Percentiles rank a stretch among this genome's conserved stretches.
Conservation (phyloP, 306 rosid species). For the Senna tora region DNA sequence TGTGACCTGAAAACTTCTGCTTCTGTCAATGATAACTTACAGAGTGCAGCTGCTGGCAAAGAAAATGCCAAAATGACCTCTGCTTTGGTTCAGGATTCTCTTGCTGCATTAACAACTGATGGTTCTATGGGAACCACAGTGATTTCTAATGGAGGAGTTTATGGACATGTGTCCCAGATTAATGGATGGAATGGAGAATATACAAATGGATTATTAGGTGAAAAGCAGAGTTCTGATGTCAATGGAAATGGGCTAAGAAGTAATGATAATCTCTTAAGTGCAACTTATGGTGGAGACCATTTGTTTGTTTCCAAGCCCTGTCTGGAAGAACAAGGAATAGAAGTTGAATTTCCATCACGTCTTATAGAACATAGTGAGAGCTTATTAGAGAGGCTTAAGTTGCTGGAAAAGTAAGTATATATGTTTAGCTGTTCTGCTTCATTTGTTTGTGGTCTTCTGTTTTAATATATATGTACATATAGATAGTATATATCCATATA, state of each 20-base stretch:
- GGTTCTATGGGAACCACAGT: constrained; percentile 34
- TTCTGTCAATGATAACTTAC: constrained; percentile 42
- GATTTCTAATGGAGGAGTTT: constrained; percentile 42
- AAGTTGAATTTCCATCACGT: constrained; percentile 52
- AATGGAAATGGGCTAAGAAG: constrained; percentile 43
- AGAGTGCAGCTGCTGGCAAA: constrained; percentile 38
- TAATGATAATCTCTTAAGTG: constrained; percentile 28
- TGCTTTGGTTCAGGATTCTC: constrained; percentile 37
- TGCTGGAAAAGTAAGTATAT: constrained; percentile 60
- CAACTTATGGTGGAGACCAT: constrained; percentile 35
- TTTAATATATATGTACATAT: not conserved
- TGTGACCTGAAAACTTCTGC: constrained; percentile 41
- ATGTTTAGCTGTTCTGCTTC: constrained; percentile 11
- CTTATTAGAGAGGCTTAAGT: constrained; percentile 72
- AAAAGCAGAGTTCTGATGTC: constrained; percentile 47
- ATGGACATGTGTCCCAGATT: constrained; percentile 51
- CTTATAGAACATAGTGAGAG: constrained; percentile 59
- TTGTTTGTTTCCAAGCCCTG: constrained; percentile 31
- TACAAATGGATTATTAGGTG: constrained; percentile 33
- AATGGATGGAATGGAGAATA: constrained; percentile 46
- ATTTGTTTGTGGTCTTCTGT: constrained; percentile 28
- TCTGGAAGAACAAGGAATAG: constrained; percentile 51
- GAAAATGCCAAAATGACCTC: constrained; percentile 43
- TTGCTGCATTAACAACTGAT: constrained; percentile 45
- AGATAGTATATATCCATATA: too few relatives aligned